Evolutionary conservation across 2,329 filamentous ascomycete species (phyloP).

Genomic region (Intubia oerlemansii): DNA sequence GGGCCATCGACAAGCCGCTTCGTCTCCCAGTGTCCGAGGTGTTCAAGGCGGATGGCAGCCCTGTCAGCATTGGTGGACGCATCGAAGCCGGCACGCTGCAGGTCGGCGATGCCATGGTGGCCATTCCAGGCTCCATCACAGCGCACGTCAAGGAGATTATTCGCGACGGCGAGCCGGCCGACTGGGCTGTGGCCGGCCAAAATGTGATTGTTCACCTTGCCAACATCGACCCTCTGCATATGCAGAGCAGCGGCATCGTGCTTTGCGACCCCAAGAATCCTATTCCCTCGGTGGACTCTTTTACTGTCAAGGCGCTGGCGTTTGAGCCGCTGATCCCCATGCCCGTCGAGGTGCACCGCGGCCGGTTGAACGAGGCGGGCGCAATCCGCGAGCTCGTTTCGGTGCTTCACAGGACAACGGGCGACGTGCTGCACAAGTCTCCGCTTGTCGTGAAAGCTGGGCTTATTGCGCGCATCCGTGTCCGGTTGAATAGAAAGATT

Average conservation of each 20-base stretch:
- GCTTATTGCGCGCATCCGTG: slow-evolving; percentile 59
- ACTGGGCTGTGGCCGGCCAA: slow-evolving; percentile 42
- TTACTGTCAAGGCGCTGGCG: slow-evolving; percentile 68
- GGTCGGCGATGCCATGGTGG: slow-evolving; percentile 56
- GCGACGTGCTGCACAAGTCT: slow-evolving; percentile 58
- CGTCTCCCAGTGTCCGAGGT: slow-evolving; percentile 77
- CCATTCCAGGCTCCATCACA: slow-evolving; percentile 63
- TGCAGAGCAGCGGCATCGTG: slow-evolving; percentile 59
- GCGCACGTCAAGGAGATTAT: slow-evolving; percentile 68
- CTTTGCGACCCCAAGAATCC: slow-evolving; percentile 51
- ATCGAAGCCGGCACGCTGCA: slow-evolving; percentile 73
- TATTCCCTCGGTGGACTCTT: slow-evolving; percentile 47
- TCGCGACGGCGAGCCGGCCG: slow-evolving; percentile 39
- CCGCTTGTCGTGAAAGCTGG: slow-evolving; percentile 55
- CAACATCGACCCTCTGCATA: slow-evolving; percentile 66
- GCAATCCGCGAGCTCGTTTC: slow-evolving; percentile 51
- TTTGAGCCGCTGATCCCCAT: slow-evolving; percentile 83
- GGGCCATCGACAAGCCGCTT: slow-evolving; percentile 57
- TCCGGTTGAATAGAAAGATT: slow-evolving; percentile 52
- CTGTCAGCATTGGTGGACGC: slow-evolving; percentile 67
- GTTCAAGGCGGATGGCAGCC: slow-evolving; percentile 61
- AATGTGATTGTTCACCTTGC: slow-evolving; percentile 67
- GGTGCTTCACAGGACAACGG: slow-evolving; percentile 58
- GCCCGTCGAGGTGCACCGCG: slow-evolving; percentile 73
- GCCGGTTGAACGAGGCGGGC: slow-evolving; percentile 59